These are phyloP conservation scores for Venturia pyrina DNA, from an alignment of 2,329 filamentous ascomycete genomes.

Conservation along the genomic window DNA sequence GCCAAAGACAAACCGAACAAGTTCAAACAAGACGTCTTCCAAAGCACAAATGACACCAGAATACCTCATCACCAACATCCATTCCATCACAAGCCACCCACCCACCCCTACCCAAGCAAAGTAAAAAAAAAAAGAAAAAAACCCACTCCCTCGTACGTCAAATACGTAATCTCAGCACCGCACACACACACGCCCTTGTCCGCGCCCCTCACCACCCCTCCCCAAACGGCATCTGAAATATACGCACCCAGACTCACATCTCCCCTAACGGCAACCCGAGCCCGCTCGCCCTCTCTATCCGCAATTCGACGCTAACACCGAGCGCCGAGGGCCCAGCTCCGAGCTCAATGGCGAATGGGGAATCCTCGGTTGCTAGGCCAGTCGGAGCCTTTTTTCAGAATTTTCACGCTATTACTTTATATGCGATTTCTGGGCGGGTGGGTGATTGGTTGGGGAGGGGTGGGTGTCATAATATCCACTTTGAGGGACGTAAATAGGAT, in stretches of 20 bases:
- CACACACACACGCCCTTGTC: too few species aligned
- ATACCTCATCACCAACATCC: not conserved
- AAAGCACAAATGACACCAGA: not conserved
- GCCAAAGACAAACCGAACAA: too few species aligned
- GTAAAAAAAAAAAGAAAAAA: too few species aligned
- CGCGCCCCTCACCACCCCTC: not conserved
- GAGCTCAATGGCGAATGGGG: not conserved
- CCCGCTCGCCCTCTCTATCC: not conserved
- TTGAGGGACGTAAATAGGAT: not conserved
- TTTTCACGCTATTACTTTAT: not conserved
- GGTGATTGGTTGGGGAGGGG: not conserved
- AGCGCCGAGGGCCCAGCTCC: not conserved
- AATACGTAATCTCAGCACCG: too few species aligned
- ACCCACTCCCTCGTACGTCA: too few species aligned
- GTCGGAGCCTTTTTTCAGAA: not conserved
- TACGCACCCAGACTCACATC: conserved; percentile 2
- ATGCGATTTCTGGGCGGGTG: not conserved
- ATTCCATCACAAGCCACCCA: not conserved
- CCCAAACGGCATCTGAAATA: not conserved
- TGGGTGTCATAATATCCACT: not conserved
- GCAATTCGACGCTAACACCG: not conserved
- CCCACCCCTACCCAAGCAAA: too few species aligned
- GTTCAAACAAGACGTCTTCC: not conserved
- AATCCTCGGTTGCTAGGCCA: not conserved
- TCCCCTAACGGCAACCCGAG: not conserved